Evolutionary conservation across 2,329 filamentous ascomycete species (phyloP).

Genomic region (Alternaria angustiovoidea): DNA sequence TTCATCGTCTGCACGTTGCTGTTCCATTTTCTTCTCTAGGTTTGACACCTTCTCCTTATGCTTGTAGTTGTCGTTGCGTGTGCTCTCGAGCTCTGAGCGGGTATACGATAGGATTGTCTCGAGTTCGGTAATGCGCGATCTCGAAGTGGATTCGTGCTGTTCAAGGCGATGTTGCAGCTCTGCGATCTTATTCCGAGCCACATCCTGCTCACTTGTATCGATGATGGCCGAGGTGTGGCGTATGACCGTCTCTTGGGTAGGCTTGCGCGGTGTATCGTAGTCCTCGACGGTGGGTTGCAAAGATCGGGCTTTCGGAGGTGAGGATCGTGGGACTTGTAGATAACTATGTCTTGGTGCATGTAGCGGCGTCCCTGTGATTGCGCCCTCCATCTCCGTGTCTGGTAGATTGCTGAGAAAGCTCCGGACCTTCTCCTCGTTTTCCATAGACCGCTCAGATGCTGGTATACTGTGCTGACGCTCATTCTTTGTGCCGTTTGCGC

Average conservation of each 20-base stretch:
- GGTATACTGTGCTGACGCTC: constrained; percentile 32
- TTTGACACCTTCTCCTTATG: constrained; percentile 34
- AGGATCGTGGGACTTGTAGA: constrained; percentile 38
- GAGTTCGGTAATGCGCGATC: constrained; percentile 45
- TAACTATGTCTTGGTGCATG: constrained; percentile 34
- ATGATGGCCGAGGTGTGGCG: constrained; percentile 34
- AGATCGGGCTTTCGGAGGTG: constrained; percentile 40
- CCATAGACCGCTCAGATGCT: constrained; percentile 45
- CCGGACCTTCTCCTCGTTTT: constrained; percentile 49
- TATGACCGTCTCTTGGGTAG: constrained; percentile 47
- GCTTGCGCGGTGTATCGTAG: constrained; percentile 47
- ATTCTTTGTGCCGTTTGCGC: constrained; percentile 34
- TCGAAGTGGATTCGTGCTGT: constrained; percentile 38
- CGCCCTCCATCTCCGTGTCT: constrained; percentile 44
- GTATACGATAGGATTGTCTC: constrained; percentile 47
- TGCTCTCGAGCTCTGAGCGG: constrained; percentile 41
- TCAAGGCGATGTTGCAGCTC: constrained; percentile 38
- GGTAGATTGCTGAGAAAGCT: constrained; percentile 50
- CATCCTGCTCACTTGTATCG: constrained; percentile 19
- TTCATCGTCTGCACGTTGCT: constrained; percentile 22
- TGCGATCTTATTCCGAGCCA: constrained; percentile 28
- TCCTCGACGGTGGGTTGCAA: constrained; percentile 49
- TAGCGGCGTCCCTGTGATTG: constrained; percentile 36
- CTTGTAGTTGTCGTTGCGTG: constrained; percentile 41
- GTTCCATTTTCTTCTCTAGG: constrained; percentile 27